Base-by-base conservation (phyloP, 2,329 filamentous ascomycete species). In the Aspergillus amoenus region DNA sequence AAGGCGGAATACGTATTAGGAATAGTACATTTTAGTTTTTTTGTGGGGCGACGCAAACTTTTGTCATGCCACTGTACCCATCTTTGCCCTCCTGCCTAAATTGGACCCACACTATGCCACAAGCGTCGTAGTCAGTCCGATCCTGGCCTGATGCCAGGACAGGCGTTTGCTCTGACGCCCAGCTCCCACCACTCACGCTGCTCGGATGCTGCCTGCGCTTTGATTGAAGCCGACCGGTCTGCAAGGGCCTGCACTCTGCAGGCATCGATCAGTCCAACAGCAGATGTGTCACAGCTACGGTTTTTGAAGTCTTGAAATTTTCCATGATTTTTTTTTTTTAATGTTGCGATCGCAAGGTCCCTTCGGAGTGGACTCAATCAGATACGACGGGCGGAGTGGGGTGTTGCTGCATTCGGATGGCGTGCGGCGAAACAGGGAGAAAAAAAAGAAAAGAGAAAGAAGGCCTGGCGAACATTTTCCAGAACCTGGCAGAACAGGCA, bases 401-500 rank as follows among this genome's bases (percentile, higher is more conserved):
- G 50, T 12, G 30, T 45, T 45, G 30, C 54, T 40, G 47, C 40
- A 46, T 56, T 24, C 21, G 42, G 40, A 45, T 56, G 41, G 45
- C 22, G n/a, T 52, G 43, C 21, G 55, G 55, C 55, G 39, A 57
- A 52, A 47, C 48, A 37, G 9, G 17, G 8, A 47, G 13, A 37
- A 54, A 24, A 44, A 49, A 42, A 44, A 40, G 34, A 32, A 47
- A 51, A 49, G 52, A 52, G 47, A 44, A 48, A 42, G 37, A 52
- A 52, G 21, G 13, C 3, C 22, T 44, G 41, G 24, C 24, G 30
- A 40, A 43, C 41, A 34, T 15, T 32, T 52, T 52, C 50, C 50
- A 52, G 58, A 57, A 61, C 43, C 48, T 52, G 42, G 52, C 51
- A 58, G 59, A 61, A 61, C 56, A 41, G 32, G 39, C 49, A 58